Conservation (phyloP, 1,284 basidiomycete genomes). For the Leccinum fallax region DNA sequence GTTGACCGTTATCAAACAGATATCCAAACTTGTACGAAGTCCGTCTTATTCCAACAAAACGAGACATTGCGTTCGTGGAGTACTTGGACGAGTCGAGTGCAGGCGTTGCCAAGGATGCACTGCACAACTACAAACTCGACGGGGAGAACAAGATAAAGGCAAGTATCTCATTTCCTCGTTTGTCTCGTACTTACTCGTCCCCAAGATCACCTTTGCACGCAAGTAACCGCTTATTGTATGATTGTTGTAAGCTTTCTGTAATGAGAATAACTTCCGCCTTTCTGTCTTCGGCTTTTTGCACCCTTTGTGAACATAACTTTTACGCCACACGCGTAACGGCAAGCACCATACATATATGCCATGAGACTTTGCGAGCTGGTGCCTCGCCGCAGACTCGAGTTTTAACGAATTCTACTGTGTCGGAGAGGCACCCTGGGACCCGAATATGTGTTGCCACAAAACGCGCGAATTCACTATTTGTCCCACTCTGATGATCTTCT, state of each 20-base stretch:
- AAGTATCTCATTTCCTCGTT: conserved; percentile 11
- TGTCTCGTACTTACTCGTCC: conserved; percentile 10
- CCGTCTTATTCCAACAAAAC: conserved; percentile 93
- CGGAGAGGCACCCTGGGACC: conserved; percentile 3
- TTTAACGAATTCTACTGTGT: conserved; percentile 7
- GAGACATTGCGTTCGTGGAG: conserved; percentile 96
- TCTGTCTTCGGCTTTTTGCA: conserved; percentile 13
- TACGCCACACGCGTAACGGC: conserved; percentile 26
- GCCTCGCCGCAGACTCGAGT: conserved; percentile 17
- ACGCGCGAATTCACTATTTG: conserved; percentile 13
- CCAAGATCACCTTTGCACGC: conserved; percentile 62
- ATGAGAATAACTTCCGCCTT: conserved; percentile 29
- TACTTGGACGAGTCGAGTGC: conserved; percentile 89
- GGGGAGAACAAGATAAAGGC: conserved; percentile 97
- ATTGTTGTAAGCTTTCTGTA: conserved; percentile 35
- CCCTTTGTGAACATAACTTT: conserved; percentile 26
- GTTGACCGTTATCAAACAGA: conserved; percentile 43
- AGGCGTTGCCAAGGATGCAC: conserved; percentile 88
- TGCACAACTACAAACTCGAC: conserved; percentile 96
- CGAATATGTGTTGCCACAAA: conserved; percentile 9
- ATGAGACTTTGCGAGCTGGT: conserved; percentile 31
- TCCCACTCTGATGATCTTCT: background rate
- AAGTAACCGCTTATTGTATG: conserved; percentile 44
- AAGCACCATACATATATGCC: conserved; percentile 25
- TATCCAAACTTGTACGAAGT: conserved; percentile 94